Evolutionary conservation across 176 grass and related monocot genomes (phyloP).

Genomic region (Leersia perrieri): DNA sequence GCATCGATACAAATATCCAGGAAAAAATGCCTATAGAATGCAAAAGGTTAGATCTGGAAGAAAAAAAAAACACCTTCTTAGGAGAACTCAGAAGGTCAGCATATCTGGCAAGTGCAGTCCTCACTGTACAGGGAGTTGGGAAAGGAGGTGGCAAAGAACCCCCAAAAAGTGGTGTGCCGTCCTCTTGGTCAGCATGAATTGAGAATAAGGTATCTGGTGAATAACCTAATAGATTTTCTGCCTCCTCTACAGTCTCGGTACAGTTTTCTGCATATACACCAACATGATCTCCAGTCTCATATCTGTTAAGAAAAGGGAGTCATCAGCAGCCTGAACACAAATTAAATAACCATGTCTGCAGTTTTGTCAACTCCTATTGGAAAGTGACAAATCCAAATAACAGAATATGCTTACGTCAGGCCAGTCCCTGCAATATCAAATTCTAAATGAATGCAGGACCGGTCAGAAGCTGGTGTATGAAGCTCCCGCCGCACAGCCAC

Average conservation of each 20-base stretch:
- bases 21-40: not conserved
- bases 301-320: constrained; percentile 44
- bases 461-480: constrained; percentile 82
- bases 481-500: constrained; percentile 74
- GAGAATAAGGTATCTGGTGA: constrained; percentile 81
- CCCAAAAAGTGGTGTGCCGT: constrained; percentile 68
- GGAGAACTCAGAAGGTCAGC: constrained; percentile 85
- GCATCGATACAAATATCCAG: constrained; percentile 4
- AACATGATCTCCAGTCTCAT: constrained; percentile 93
- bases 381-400: not conserved
- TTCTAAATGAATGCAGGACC: constrained; percentile 95
- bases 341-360: not conserved
- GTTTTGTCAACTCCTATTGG: not conserved
- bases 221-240: constrained; percentile 72
- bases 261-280: constrained; percentile 86
- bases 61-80: constrained; percentile 61
- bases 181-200: constrained; percentile 82
- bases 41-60: not conserved
- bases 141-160: constrained; percentile 80
- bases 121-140: constrained; percentile 67
- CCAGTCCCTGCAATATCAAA: constrained; percentile 85
- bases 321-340: constrained; percentile 5
- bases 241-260: constrained; percentile 69
- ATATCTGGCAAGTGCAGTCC: constrained; percentile 79
- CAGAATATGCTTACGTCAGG: constrained; percentile 61